Evolutionary conservation across 495 filamentous ascomycete species (phyloP).

Genomic region (Trichoderma parareesei): DNA sequence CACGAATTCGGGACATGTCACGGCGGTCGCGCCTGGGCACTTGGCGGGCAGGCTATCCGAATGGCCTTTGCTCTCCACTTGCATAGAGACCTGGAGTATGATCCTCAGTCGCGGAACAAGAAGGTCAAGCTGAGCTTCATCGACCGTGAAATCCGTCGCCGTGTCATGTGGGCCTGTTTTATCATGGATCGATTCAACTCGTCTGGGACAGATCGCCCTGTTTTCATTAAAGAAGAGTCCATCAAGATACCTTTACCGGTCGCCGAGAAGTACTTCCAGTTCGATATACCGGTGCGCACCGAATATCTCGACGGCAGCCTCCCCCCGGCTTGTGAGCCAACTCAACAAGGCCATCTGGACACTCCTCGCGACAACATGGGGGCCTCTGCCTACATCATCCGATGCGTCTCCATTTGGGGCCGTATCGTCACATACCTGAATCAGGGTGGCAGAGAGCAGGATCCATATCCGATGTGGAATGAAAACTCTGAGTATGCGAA

Average conservation of each 20-base stretch:
- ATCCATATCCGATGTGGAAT: constrained; percentile 71
- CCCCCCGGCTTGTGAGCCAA: constrained; percentile 52
- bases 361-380: constrained; percentile 84
- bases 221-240: constrained; percentile 82
- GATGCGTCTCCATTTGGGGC: constrained; percentile 81
- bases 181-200: constrained; percentile 97
- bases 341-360: constrained; percentile 53
- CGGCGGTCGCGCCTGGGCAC: constrained; percentile 89
- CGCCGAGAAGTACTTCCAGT: constrained; percentile 80
- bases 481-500: constrained; percentile 63
- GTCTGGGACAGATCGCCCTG: constrained; percentile 86
- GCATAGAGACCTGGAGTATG: constrained; percentile 86
- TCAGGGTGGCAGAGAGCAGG: constrained; percentile 78
- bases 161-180: constrained; percentile 98
- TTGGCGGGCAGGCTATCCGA: constrained; percentile 86
- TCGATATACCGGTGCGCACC: constrained; percentile 83
- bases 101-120: constrained; percentile 61
- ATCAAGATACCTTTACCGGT: constrained; percentile 87
- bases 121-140: constrained; percentile 73
- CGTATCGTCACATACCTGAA: constrained; percentile 85
- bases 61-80: constrained; percentile 96
- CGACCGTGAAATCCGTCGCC: constrained; percentile 82
- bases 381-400: constrained; percentile 84
- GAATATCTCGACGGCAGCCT: constrained; percentile 74
- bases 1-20: constrained; percentile 98